Evolutionary conservation across 2,329 filamentous ascomycete genomes (phyloP).

Genomic region (Ceratocystis albifundus): DNA sequence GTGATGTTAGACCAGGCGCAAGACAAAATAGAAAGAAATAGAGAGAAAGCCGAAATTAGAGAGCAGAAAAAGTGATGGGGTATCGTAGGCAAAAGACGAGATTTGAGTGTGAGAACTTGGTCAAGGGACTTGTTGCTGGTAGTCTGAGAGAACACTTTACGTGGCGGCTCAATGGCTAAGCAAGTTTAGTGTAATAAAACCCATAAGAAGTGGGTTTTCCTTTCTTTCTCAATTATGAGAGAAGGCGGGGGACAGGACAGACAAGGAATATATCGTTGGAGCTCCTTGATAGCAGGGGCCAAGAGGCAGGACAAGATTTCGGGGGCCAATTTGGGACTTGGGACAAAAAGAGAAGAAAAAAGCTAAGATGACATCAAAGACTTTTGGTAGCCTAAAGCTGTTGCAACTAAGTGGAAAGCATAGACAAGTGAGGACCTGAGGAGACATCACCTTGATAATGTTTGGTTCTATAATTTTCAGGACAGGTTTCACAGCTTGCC

Average conservation of each 20-base stretch:
- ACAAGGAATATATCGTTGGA: background rate
- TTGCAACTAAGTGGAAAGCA: background rate
- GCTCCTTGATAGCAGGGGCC: background rate
- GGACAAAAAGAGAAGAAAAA: background rate
- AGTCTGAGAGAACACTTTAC: constrained; percentile 15
- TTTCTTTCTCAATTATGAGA: background rate
- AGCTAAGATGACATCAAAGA: background rate
- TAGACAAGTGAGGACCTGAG: background rate
- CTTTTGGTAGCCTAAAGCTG: too few species aligned
- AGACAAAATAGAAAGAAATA: background rate
- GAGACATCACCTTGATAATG: background rate
- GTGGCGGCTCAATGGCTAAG: constrained; percentile 14
- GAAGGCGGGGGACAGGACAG: constrained; percentile 7
- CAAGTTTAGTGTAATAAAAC: constrained; percentile 4
- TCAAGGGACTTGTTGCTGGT: background rate
- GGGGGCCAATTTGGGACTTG: background rate
- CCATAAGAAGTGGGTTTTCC: constrained; percentile 11
- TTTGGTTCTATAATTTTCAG: background rate
- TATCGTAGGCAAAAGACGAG: background rate
- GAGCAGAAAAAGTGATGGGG: background rate
- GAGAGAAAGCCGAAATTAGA: constrained; percentile 10
- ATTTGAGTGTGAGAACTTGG: constrained; percentile 12
- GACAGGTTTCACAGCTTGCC: background rate
- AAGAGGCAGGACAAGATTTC: background rate
- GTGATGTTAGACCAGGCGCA: background rate